Conservation (phyloP, 1,284 basidiomycete species). For the Fomitopsis schrenkii region DNA sequence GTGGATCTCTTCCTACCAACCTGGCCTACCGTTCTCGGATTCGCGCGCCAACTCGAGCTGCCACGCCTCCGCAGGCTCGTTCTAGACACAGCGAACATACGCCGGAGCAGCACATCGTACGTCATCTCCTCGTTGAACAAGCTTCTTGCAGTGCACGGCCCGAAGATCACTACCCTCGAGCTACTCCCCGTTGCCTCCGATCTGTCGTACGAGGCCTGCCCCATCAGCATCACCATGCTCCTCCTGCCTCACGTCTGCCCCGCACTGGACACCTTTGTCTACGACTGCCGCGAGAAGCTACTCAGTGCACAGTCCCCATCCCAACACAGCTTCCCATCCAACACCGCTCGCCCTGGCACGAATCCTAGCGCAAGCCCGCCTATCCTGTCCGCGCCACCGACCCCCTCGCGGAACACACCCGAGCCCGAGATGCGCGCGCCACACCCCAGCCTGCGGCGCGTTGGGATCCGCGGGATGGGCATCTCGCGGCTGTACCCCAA, state of each 20-base stretch:
- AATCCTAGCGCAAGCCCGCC: not conserved
- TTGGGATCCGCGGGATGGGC: conserved; percentile 41
- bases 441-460: conserved; percentile 38
- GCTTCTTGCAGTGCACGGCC: conserved; percentile 40
- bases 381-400: conserved; percentile 3
- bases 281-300: conserved; percentile 23
- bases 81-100: conserved; percentile 13
- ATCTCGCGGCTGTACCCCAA: conserved; percentile 41
- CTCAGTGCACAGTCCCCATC: conserved; percentile 8
- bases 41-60: conserved; percentile 15
- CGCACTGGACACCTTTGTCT: conserved; percentile 40
- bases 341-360: not conserved
- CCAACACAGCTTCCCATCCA: conserved; percentile 5
- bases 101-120: conserved; percentile 10
- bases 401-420: conserved; percentile 3
- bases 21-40: conserved; percentile 16
- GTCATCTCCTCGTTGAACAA: conserved; percentile 20
- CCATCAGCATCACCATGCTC: conserved; percentile 38
- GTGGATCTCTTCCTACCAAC: conserved; percentile 17
- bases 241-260: conserved; percentile 38
- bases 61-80: conserved; percentile 17
- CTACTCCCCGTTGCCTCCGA: conserved; percentile 32
- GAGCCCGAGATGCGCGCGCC: conserved; percentile 26
- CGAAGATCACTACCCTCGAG: conserved; percentile 35
- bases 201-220: conserved; percentile 24